Base-by-base conservation (phyloP, 2,329 filamentous ascomycete species). In the Aspergillus awamori region DNA sequence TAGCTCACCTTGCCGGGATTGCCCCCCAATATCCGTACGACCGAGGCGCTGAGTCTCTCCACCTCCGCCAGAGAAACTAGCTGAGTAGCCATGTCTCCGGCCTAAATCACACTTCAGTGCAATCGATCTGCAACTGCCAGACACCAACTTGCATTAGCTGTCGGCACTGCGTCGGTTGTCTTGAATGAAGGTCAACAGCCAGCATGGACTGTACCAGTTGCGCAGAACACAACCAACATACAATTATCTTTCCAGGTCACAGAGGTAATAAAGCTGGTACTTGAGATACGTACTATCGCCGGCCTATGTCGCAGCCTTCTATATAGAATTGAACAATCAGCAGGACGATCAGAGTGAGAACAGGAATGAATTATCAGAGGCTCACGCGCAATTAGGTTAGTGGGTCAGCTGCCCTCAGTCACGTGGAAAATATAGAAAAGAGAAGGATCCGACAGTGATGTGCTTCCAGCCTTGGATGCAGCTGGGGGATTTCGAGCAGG, bases 11-110 rank as follows among this genome's bases (percentile, higher is more conserved):
- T 97, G 72, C 91, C 87, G 11, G 95, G 94, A 77, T 99, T 99
- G 8, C 91, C 92, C 61, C 90, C 95, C 17, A 98, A 82, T 63
- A 99, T 91, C 59, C 95, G 86, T 64, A 97, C 89, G 48, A 93
- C 90, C 13, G 85, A 81, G 20, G 90, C 85, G 72, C 91, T 94
- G 58, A 98, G 82, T 63, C 89, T 87, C 77, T 94, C 88, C 54
- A 96, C 85, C 63, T 89, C 87, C 4, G 88, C 87, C 13, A 98
- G 83, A 17, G 83, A 76, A 28, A 86, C 83, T 6, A 93, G 82
- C 64, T 85, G 82, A 38, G 82, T 78, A 59, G 86, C 82, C 88
- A 90, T 91, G 20, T 43, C 30, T n/a, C 38, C 38, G 3, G 4
- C 8, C 24, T 45, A 45, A 15, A 45, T 10, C 10, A n/a, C 10